Base-by-base conservation (phyloP, 352 stramenopile species). In the Phytophthora cryptogea region DNA sequence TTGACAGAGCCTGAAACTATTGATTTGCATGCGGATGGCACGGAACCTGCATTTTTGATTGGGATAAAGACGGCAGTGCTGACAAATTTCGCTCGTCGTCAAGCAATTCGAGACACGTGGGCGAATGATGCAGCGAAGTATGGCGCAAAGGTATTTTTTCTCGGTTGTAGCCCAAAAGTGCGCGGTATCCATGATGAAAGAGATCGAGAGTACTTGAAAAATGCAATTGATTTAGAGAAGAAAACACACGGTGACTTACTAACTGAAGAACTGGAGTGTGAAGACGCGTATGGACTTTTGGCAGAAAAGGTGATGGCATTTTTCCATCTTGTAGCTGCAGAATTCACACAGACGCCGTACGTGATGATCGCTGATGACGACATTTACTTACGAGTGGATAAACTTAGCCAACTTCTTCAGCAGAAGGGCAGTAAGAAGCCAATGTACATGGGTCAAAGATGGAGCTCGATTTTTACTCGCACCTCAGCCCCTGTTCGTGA, bases 331-430 rank as follows among this genome's bases (percentile, higher is more conserved):
- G 67, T 58, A 1, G 30, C 27, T 13, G 36, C 39, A 0, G 16
- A 5, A 11, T 68, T 63, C 17, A 4, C 33, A 26, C 32, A 57
- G 5, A 46, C 54, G 10, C 36, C 59, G 35, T 87, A 78, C 50
- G 46, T 87, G 4, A 78, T 88, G 68, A 64, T 88, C 16, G 53
- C 65, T 8, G 76, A 88, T 62, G 78, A 88, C 35, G 78, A 88
- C 43, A 66, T 88, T n/a, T 85, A 82, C 45, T 14, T 88, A 6
- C 62, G 72, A 11, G 43, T 78, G 0, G 65, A 83, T 20, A 35
- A 39, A 7, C 8, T 67, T 4, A 20, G 44, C 0, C n/a, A 27
- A 0, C 14, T 49, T 6, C 32, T 68, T 0, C n/a, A 33, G 8
- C 30, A 31, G 8, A 17, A 42, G 7, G 53, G 31, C 1, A 32